Evolutionary conservation across 352 stramenopile species (phyloP).

Genomic region (Pythium aphanidermatum): DNA sequence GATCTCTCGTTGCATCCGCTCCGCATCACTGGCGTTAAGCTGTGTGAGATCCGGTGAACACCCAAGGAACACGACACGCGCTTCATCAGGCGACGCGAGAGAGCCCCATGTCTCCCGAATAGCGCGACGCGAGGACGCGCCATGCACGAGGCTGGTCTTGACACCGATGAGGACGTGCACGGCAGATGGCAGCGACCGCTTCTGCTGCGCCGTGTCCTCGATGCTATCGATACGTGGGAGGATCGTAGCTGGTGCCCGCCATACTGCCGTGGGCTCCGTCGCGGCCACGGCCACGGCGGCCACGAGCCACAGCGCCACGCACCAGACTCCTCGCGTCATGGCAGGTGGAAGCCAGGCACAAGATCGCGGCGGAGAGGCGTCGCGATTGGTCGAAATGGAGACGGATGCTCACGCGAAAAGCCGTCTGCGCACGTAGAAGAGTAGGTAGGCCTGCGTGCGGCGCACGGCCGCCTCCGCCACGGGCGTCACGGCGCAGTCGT

Average conservation of each 20-base stretch:
- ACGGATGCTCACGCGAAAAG: conserved; percentile 14
- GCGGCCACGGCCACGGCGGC: too few relatives aligned
- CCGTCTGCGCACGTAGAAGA: conserved; percentile 34
- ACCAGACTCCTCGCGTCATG: too few relatives aligned
- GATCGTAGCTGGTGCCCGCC: too few relatives aligned
- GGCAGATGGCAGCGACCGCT: too few relatives aligned
- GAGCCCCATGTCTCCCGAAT: conserved; percentile 37
- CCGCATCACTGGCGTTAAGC: not conserved
- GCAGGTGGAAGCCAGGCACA: too few relatives aligned
- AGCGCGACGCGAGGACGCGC: conserved; percentile 17
- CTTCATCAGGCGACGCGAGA: conserved; percentile 3
- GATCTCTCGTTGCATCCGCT: conserved; percentile 1
- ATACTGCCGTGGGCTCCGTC: too few relatives aligned
- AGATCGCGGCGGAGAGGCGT: too few relatives aligned
- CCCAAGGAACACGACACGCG: conserved; percentile 35
- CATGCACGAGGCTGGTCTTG: conserved; percentile 32
- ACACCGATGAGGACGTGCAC: conserved; percentile 36
- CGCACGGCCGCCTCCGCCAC: conserved; percentile 33
- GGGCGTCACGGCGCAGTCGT: conserved; percentile 40
- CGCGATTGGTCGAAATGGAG: conserved; percentile 1
- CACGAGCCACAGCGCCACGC: too few relatives aligned
- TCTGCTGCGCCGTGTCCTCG: too few relatives aligned
- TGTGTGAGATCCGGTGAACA: conserved; percentile 13
- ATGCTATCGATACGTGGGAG: too few relatives aligned
- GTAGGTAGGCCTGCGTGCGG: conserved; percentile 49